These are phyloP conservation scores for Toxicodendron radicans DNA, from an alignment of 345 rosid species.

Conservation along the genomic window DNA sequence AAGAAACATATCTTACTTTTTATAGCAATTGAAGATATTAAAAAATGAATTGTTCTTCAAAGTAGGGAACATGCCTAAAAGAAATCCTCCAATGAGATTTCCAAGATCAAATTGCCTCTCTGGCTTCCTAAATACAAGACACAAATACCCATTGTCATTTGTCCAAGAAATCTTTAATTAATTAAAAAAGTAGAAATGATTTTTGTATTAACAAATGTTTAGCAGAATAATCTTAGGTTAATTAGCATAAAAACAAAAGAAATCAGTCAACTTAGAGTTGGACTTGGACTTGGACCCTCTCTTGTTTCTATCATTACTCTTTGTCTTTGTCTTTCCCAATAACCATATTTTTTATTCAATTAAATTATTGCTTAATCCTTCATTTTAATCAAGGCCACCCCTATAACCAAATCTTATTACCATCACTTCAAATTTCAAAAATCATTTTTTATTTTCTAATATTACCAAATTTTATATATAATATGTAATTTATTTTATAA, in stretches of 20 bases:
- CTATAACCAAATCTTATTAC: no score
- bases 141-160: not conserved
- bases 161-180: not conserved
- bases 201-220: no score
- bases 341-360: not conserved
- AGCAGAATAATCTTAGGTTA: not conserved
- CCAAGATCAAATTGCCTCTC: not conserved
- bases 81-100: not conserved
- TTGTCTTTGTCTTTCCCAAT: not conserved
- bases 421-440: no score
- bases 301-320: slow-evolving; percentile 10
- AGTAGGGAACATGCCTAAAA: not conserved
- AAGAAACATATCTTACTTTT: no score
- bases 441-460: no score
- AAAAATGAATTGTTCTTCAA: not conserved
- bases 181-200: not conserved
- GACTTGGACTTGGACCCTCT: not conserved
- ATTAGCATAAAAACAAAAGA: not conserved
- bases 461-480: no score
- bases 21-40: no score
- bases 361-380: no score
- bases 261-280: slow-evolving; percentile 1
- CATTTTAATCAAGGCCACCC: no score
- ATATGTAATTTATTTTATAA: no score
- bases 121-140: slow-evolving; percentile 11